Conservation (phyloP, 2,329 filamentous ascomycete genomes). For the Xylaria sp. region DNA sequence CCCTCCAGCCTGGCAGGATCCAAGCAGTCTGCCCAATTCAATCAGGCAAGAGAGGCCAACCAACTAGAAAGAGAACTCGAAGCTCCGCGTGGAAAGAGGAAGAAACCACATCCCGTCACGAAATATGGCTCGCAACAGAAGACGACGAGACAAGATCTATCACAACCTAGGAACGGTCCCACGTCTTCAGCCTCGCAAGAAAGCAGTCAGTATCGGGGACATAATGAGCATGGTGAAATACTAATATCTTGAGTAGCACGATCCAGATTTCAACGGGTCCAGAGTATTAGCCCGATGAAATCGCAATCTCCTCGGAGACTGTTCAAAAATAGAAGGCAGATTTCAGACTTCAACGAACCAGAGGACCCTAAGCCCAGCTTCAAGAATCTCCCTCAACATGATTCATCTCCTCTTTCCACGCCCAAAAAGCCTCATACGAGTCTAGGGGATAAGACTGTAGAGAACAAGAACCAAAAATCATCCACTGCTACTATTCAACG, state of each 20-base stretch:
- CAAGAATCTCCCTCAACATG: slow-evolving; percentile 23
- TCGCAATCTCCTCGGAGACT: slow-evolving; percentile 22
- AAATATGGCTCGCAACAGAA: slow-evolving; percentile 36
- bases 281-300: slow-evolving; percentile 29
- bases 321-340: slow-evolving; percentile 23
- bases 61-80: slow-evolving; percentile 36
- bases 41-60: slow-evolving; percentile 13
- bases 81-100: slow-evolving; percentile 24
- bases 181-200: slow-evolving; percentile 33
- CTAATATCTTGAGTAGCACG: slow-evolving; percentile 23
- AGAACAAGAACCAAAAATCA: slow-evolving; percentile 12
- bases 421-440: slow-evolving; percentile 23
- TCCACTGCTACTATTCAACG: slow-evolving; percentile 3
- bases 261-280: slow-evolving; percentile 14
- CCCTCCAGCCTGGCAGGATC: slow-evolving; percentile 41
- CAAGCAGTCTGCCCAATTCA: slow-evolving; percentile 42
- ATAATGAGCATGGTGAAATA: background rate
- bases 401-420: slow-evolving; percentile 30
- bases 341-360: slow-evolving; percentile 30
- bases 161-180: slow-evolving; percentile 32
- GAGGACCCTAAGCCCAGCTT: slow-evolving; percentile 29
- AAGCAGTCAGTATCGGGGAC: slow-evolving; percentile 23
- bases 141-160: slow-evolving; percentile 35
- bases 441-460: slow-evolving; percentile 14
- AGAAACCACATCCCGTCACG: slow-evolving; percentile 22